A percentile compares a stretch with the other conserved stretches of the same genome.
Evolutionary conservation across 768 basidiomycete species (phyloP).

Genomic region (Termitomyces sp.): DNA sequence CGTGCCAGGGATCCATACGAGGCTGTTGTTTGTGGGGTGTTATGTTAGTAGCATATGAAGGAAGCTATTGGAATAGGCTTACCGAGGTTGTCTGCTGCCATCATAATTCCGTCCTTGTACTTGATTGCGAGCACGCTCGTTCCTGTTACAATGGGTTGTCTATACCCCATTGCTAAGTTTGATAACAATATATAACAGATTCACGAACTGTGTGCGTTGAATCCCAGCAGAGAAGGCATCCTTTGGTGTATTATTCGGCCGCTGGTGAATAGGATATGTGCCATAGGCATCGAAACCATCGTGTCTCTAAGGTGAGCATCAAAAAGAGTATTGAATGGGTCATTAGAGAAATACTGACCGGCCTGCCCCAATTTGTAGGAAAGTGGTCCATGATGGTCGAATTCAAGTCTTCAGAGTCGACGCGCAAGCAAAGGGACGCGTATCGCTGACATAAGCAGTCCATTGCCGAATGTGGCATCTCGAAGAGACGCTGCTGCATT

Average conservation of each 20-base stretch:
- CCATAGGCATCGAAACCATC: constrained; percentile 73
- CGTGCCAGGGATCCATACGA: constrained; percentile 97
- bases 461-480: constrained; percentile 5
- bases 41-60: background rate
- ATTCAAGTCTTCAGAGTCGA: constrained; percentile 2
- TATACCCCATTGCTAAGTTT: constrained; percentile 24
- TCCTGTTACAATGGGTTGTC: constrained; percentile 94
- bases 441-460: constrained; percentile 15
- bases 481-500: background rate
- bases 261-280: constrained; percentile 72
- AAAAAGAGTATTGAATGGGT: background rate
- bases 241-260: constrained; percentile 44
- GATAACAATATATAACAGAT: background rate
- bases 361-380: constrained; percentile 81
- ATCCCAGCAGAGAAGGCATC: constrained; percentile 65
- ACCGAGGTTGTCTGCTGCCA: constrained; percentile 98
- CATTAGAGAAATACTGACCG: constrained; percentile 39
- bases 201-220: constrained; percentile 75
- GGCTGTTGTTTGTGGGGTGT: constrained; percentile 39
- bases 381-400: constrained; percentile 69
- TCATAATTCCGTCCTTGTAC: constrained; percentile 96
- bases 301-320: constrained; percentile 48
- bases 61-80: constrained; percentile 19
- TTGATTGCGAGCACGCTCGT: constrained; percentile 94
- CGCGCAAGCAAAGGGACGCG: constrained; percentile 20